Evolutionary conservation across 2,329 filamentous ascomycete genomes (phyloP), one percentile per base, ranked within the genome.

Genomic region (Colletotrichum abscissum): DNA sequence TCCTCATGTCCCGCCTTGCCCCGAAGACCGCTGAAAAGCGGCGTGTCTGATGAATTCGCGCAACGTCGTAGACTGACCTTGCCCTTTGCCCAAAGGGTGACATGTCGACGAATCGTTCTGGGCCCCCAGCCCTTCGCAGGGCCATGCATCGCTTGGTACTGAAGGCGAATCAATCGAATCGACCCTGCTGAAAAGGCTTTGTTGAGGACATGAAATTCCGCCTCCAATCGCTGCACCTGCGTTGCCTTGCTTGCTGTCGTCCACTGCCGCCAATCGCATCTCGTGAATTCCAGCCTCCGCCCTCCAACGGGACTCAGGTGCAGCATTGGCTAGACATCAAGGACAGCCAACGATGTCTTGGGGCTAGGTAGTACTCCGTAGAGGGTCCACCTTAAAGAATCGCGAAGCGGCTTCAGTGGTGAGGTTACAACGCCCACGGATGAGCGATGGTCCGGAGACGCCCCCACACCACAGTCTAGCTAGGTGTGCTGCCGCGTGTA

Each of bases 381-480:
- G 57, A 24, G 24, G 42, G 7, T 33, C 26, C 33, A 52, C 19
- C 30, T 22, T 19, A 9, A 30, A 67, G 28, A 24, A 26, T n/a
- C 5, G 19, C 26, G 33, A 38, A 26, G 66, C 67, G 54, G 54
- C 38, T 60, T 60, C 35, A n/a, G 30, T 49, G 54, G 42, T 52
- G 71, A 62, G 55, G 71, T 73, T 66, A 66, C 71, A 73, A 67
- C 67, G 71, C 54, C 46, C 28, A 30, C 71, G 67, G 67, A 72
- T 66, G 60, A 58, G 68, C 56, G 56, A 66, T 62, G 56, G 60
- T 60, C 67, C 71, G 67, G 49, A 30, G 71, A 59, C 26, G 30
- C 54, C 59, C 22, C 35, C 49, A 28, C 67, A n/a, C 26, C 35
- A 35, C 30, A 24, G 28, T 28, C 42, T 30, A 33, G 33, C 55